phyloP scores from a whole-genome alignment of 805 yeast species.

The Candida lessepsii region DNA sequence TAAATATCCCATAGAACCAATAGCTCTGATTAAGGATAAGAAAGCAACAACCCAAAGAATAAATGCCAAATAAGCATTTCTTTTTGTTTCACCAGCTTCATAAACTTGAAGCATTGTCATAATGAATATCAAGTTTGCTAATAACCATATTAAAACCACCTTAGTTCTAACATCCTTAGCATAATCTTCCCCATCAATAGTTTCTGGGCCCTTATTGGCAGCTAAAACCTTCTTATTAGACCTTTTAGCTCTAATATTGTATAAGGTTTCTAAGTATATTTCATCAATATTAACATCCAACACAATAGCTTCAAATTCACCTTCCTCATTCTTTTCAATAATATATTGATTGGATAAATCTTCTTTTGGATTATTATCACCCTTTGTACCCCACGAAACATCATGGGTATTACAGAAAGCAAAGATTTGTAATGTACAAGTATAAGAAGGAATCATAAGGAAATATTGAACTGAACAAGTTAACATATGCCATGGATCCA shows the following conservation, averaged over 20 bases:
- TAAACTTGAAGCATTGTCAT: slow-evolving; percentile 88
- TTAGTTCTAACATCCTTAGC: slow-evolving; percentile 93
- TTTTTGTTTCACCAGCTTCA: slow-evolving; percentile 53
- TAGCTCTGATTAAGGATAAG: slow-evolving; percentile 75
- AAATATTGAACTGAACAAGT: slow-evolving; percentile 88
- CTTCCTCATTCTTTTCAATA: slow-evolving; percentile 74
- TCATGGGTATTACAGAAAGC: slow-evolving; percentile 98
- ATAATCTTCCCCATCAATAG: slow-evolving; percentile 67
- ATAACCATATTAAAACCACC: slow-evolving; percentile 94
- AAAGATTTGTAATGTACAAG: slow-evolving; percentile 89
- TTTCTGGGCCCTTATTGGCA: slow-evolving; percentile 19
- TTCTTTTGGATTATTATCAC: slow-evolving; percentile 69
- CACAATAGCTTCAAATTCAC: slow-evolving; percentile 75
- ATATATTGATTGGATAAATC: slow-evolving; percentile 78
- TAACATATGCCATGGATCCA: slow-evolving; percentile 96
- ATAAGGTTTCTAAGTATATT: slow-evolving; percentile 72
- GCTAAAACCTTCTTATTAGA: slow-evolving; percentile 48
- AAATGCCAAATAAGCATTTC: slow-evolving; percentile 74
- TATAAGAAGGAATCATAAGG: slow-evolving; percentile 84
- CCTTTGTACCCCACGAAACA: slow-evolving; percentile 99
- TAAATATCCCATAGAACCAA: slow-evolving; percentile 76
- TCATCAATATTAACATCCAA: slow-evolving; percentile 83
- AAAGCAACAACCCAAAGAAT: slow-evolving; percentile 92
- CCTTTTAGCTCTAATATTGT: slow-evolving; percentile 69
- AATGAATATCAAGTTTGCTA: slow-evolving; percentile 73